Percentiles rank a stretch among this genome's conserved stretches.
Evolutionary conservation across 352 stramenopile genomes (phyloP).

Genomic region (Pythium sukuiense): DNA sequence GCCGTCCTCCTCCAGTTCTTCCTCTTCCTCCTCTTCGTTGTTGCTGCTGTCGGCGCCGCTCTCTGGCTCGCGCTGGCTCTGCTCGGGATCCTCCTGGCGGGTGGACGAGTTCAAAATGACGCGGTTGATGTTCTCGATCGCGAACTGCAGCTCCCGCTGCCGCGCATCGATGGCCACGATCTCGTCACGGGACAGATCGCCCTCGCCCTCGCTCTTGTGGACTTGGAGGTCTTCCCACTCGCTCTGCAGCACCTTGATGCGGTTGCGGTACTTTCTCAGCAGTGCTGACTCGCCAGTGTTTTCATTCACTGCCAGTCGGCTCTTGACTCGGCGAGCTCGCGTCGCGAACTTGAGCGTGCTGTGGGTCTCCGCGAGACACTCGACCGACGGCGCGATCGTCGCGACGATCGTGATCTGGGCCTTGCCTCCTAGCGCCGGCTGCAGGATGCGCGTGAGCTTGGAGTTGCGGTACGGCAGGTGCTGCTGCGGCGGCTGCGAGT

Average conservation of each 20-base stretch:
- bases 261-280: conserved; percentile 64
- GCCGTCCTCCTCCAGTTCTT: conserved; percentile 17
- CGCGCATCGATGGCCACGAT: conserved; percentile 48
- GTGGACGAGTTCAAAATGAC: conserved; percentile 74
- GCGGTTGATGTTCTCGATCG: conserved; percentile 80
- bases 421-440: conserved; percentile 95
- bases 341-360: conserved; percentile 97
- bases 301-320: conserved; percentile 90
- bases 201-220: conserved; percentile 28
- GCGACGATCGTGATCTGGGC: conserved; percentile 97
- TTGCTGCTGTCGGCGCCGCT: conserved; percentile 7
- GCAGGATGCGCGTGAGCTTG: conserved; percentile 97
- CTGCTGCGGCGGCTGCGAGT: conserved; percentile 20
- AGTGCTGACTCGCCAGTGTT: conserved; percentile 62
- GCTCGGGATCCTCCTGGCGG: conserved; percentile 13
- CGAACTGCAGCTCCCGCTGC: conserved; percentile 73
- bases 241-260: conserved; percentile 64
- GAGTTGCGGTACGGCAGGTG: conserved; percentile 98
- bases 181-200: neutral
- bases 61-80: neutral
- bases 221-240: conserved; percentile 60
- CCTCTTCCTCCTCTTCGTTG: conserved; percentile 10
- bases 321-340: conserved; percentile 92
- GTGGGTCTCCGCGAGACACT: conserved; percentile 93
- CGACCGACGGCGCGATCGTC: conserved; percentile 92